These are phyloP conservation scores for Fusarium marasasianum DNA, from an alignment of 2,329 filamentous ascomycete species.

Conservation along the genomic window DNA sequence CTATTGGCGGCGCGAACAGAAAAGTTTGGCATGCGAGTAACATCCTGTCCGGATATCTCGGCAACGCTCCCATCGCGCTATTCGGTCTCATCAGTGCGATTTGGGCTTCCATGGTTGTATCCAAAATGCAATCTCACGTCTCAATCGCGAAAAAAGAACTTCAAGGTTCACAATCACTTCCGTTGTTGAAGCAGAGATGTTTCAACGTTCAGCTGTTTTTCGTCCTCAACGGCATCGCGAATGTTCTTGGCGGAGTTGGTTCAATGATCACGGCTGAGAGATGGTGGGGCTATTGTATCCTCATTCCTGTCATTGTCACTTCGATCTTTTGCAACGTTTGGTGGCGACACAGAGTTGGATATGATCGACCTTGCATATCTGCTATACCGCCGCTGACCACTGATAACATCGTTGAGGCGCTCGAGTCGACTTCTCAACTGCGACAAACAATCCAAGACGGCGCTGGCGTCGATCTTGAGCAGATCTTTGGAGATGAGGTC, in stretches of 20 bases:
- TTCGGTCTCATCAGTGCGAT: constrained; percentile 59
- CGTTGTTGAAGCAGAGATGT: constrained; percentile 49
- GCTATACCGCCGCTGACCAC: not conserved
- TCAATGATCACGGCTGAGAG: constrained; percentile 59
- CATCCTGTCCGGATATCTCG: constrained; percentile 64
- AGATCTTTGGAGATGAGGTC: not conserved
- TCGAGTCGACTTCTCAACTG: constrained; percentile 24
- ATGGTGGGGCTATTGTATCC: constrained; percentile 64
- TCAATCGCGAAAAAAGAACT: constrained; percentile 39
- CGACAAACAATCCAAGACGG: constrained; percentile 3
- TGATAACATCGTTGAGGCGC: not conserved
- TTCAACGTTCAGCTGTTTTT: constrained; percentile 54
- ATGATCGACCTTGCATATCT: constrained; percentile 42
- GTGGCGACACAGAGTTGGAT: constrained; percentile 58
- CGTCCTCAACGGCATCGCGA: constrained; percentile 54
- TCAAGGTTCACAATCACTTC: constrained; percentile 36
- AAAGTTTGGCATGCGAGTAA: constrained; percentile 59
- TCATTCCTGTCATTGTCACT: constrained; percentile 59
- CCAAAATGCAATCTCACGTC: constrained; percentile 52
- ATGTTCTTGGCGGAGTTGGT: constrained; percentile 58
- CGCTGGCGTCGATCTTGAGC: not conserved
- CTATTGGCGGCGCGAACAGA: constrained; percentile 59
- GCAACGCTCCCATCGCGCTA: constrained; percentile 59
- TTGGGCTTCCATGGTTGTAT: constrained; percentile 58
- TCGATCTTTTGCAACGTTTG: constrained; percentile 59